Percentiles rank a stretch among this genome's conserved stretches.
Conservation (phyloP, 441 rosid species). For the Populus hybrid region DNA sequence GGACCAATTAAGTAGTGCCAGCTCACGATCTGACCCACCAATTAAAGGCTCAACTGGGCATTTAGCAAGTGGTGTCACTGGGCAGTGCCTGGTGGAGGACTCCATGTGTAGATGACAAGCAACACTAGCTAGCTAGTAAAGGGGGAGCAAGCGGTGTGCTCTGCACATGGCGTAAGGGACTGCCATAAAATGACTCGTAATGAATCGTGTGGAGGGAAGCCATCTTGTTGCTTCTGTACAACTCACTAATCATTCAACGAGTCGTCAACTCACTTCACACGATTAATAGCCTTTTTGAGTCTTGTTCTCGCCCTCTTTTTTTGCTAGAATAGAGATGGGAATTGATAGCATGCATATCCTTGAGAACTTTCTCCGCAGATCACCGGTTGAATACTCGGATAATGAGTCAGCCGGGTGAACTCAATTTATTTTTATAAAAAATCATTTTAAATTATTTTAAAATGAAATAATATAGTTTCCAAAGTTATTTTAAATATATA, state of each 20-base stretch:
- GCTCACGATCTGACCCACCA: background rate
- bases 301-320: background rate
- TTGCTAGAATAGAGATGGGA: background rate
- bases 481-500: too few species aligned
- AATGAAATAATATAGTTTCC: too few species aligned
- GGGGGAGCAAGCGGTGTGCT: background rate
- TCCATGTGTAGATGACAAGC: background rate
- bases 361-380: too few species aligned
- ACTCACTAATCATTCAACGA: background rate
- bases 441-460: too few species aligned
- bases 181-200: background rate
- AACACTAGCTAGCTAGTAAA: background rate
- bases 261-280: background rate
- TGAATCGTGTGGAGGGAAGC: too few species aligned
- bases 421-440: too few species aligned
- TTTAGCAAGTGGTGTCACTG: background rate
- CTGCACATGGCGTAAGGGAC: background rate
- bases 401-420: too few species aligned
- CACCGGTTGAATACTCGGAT: too few species aligned
- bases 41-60: background rate
- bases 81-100: background rate
- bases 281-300: too few species aligned
- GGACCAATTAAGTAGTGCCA: conserved; percentile 10
- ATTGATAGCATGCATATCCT: too few species aligned
- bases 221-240: background rate